Conservation (phyloP, 225 moss, liverwort and hornwort species). For the Polytrichum formosum region DNA sequence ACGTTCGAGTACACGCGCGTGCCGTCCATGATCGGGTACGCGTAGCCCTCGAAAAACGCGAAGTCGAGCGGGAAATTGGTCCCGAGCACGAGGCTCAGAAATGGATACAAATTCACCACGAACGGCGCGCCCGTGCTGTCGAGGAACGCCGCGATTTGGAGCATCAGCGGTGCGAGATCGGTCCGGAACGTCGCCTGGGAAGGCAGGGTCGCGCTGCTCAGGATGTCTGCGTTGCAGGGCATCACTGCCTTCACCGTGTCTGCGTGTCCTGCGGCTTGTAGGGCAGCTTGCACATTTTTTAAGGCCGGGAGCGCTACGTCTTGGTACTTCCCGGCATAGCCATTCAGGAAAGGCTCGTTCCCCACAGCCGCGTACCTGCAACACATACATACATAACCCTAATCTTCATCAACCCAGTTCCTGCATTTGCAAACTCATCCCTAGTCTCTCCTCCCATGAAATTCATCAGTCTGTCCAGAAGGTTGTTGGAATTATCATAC, state of each 20-base stretch:
- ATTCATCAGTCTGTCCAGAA: no score
- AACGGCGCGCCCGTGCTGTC: constrained; percentile 70
- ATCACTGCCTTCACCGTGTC: constrained; percentile 58
- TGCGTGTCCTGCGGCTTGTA: constrained; percentile 49
- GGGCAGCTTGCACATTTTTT: constrained; percentile 69
- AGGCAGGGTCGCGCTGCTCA: constrained; percentile 34
- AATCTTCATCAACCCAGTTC: neutral
- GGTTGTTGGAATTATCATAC: no score
- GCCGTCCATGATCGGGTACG: constrained; percentile 28
- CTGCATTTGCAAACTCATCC: no score
- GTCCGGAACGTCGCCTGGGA: constrained; percentile 58
- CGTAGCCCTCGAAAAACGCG: constrained; percentile 59
- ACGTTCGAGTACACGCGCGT: constrained; percentile 52
- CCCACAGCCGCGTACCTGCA: constrained; percentile 79
- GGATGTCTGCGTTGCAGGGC: constrained; percentile 87
- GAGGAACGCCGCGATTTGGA: constrained; percentile 39
- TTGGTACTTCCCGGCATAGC: constrained; percentile 52
- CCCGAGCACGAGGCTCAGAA: constrained; percentile 64
- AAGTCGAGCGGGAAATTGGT: constrained; percentile 63
- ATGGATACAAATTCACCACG: constrained; percentile 82
- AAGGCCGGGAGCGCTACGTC: constrained; percentile 60
- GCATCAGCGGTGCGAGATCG: constrained; percentile 61
- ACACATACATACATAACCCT: neutral
- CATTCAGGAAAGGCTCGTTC: constrained; percentile 85
- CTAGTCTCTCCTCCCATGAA: no score